These are phyloP conservation scores for Ichthyophthirius multifiliis DNA, from an alignment of 169 alveolate species.

Conservation along the genomic window DNA sequence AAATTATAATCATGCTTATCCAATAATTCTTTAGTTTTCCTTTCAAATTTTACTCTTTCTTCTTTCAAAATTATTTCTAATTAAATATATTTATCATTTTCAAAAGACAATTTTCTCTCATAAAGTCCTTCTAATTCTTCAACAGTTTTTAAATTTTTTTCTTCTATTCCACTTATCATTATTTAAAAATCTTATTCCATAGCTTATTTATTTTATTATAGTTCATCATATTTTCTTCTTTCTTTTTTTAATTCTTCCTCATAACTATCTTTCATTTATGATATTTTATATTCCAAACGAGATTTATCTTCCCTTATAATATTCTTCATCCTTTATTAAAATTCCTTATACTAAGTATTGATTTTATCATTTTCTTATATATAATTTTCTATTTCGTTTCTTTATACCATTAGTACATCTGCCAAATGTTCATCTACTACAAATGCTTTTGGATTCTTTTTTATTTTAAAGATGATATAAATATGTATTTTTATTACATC, in stretches of 20 bases:
- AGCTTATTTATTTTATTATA: constrained; percentile 43
- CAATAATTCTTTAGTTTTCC: constrained; percentile 45
- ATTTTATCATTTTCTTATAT: constrained; percentile 44
- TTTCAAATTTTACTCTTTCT: constrained; percentile 53
- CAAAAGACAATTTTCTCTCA: constrained; percentile 72
- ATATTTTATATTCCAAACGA: constrained; percentile 38
- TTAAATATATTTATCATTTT: constrained; percentile 59
- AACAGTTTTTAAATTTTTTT: constrained; percentile 59
- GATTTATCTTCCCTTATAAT: constrained; percentile 38
- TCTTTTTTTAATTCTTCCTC: constrained; percentile 49
- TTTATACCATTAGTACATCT: constrained; percentile 41
- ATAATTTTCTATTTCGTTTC: constrained; percentile 34
- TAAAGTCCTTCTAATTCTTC: constrained; percentile 68
- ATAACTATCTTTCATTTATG: constrained; percentile 48
- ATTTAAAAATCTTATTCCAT: constrained; percentile 61
- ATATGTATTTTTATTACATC: not conserved
- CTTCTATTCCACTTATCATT: constrained; percentile 63
- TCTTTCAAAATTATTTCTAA: constrained; percentile 60
- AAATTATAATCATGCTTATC: constrained; percentile 58
- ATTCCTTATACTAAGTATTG: constrained; percentile 45
- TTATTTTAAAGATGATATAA: not conserved
- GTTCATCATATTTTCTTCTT: constrained; percentile 53
- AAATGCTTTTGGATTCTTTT: constrained; percentile 35
- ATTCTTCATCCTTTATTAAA: constrained; percentile 51
- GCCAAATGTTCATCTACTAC: constrained; percentile 55